Conservation (phyloP, 768 basidiomycete species). For the Clathrus columnatus region DNA sequence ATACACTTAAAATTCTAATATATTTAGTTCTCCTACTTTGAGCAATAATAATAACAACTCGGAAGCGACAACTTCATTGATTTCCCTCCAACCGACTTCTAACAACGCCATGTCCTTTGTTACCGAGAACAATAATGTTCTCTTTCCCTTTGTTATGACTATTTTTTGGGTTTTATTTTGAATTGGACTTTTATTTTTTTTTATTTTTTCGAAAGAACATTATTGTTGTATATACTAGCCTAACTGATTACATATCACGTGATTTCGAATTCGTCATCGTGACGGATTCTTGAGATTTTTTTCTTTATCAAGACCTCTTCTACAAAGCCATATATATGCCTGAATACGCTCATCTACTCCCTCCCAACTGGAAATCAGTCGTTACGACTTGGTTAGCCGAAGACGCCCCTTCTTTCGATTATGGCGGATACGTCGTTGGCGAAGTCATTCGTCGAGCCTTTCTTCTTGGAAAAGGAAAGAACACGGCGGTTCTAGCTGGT, state of each 20-base stretch:
- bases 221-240: no score
- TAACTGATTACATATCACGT: no score
- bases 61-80: not conserved
- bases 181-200: not conserved
- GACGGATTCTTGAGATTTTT: not conserved
- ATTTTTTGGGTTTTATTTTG: not conserved
- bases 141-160: not conserved
- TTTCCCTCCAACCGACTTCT: not conserved
- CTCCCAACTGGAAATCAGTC: constrained; percentile 85
- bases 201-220: no score
- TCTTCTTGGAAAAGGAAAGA: constrained; percentile 82
- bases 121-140: not conserved
- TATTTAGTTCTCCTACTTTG: not conserved
- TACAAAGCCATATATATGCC: constrained; percentile 3
- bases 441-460: constrained; percentile 80
- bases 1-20: not conserved
- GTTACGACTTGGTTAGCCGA: constrained; percentile 80
- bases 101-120: not conserved
- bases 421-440: constrained; percentile 93
- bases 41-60: not conserved
- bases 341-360: constrained; percentile 57
- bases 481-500: constrained; percentile 77
- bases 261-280: not conserved
- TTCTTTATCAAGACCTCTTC: not conserved
- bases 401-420: constrained; percentile 94